Evolutionary conservation across 257 asterid genomes (phyloP), one percentile per base, ranked within the genome.

Genomic region (Linaria vulgaris): DNA sequence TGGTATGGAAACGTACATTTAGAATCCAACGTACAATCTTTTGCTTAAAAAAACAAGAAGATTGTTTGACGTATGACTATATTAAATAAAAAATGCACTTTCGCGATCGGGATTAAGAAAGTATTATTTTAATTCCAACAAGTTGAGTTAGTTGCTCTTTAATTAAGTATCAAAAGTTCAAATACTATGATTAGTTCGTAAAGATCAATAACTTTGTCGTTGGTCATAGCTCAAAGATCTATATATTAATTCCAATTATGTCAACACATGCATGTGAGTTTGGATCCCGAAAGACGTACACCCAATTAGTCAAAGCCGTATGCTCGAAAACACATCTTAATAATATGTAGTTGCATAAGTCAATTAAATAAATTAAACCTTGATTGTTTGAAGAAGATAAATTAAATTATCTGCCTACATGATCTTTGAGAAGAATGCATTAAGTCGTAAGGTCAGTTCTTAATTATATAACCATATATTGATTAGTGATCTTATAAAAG

Each of bases 1-100:
- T 37, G 70, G 67, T 70, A 70, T 68, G 70, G 80, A 66, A 61
- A 54, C n/a, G n/a, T n/a, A n/a, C 69, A 59, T 65, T 66, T 61
- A 62, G 76, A 66, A 61, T 66, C 64, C 5, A 60, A 51, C 59
- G 72, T 53, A 74, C 59, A 55, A 66, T 49, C 61, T 52, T 60
- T 69, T 61, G 69, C 69, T 52, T 69, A 53, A 16, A 52, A n/a
- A 50, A 69, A 39, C 63, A 45, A 66, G 9, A n/a, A 6, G 16
- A 2, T 27, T 27, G 34, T 27, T 37, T n/a, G n/a, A 15, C 14
- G 51, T 21, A 14, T 37, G 6, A 22, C 38, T 31, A 16, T 16
- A 61, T 59, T 17, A 16, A 31, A 54, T 50, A 30, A 23, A 72
- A 41, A 44, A 66, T 66, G 20, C 17, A n/a, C 41, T 19, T 23